Base-by-base conservation (phyloP, 306 rosid genomes). In the Pyrus pyrifolia region DNA sequence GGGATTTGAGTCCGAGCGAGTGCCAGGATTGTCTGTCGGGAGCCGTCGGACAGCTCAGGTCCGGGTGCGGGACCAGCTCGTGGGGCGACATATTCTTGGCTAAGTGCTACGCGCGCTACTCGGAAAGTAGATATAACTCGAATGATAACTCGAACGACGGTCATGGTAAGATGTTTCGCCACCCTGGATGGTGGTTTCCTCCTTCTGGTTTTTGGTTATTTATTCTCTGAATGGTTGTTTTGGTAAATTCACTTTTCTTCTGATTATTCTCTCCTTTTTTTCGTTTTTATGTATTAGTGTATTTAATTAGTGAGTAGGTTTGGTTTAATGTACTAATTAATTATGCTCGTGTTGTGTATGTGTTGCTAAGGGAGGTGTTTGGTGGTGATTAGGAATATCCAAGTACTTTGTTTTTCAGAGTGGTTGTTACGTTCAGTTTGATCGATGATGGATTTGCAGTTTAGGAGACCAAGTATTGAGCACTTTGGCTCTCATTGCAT, bases 31-130 rank as follows among this genome's bases (percentile, higher is more conserved):
- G 99, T 35, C 19, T 93, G 8, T 83, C 94, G 0, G 90, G 82
- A 8, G 93, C 99, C 5, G 86, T 89, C 87, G 89, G 87, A 84
- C 91, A 88, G 91, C 81, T 93, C 14, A 91, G 68, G 80, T 85
- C 77, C 0, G 93, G 80, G 13, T 96, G 99, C 45, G 99, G 93
- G 58, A 77, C 85, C 19, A 55, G 90, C 44, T 27, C 64, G 3
- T 96, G 83, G 93, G 98, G 93, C 0, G 85, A 93, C 52, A 23
- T 96, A 58, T 96, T 72, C 80, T 75, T 96, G 87, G 98, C 94
- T 2, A 96, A 91, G 82, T 96, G 99, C 91, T 96, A 88, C 90
- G 96, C 84, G 74, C 91, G 98, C 0, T 91, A 76, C 85, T 77
- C 89, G 29, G 78, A 76, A 74, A 83, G 89, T 81, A 93, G 86